These are phyloP conservation scores for Peltaster fructicola DNA, from an alignment of 2,329 filamentous ascomycete genomes.

Conservation along the genomic window DNA sequence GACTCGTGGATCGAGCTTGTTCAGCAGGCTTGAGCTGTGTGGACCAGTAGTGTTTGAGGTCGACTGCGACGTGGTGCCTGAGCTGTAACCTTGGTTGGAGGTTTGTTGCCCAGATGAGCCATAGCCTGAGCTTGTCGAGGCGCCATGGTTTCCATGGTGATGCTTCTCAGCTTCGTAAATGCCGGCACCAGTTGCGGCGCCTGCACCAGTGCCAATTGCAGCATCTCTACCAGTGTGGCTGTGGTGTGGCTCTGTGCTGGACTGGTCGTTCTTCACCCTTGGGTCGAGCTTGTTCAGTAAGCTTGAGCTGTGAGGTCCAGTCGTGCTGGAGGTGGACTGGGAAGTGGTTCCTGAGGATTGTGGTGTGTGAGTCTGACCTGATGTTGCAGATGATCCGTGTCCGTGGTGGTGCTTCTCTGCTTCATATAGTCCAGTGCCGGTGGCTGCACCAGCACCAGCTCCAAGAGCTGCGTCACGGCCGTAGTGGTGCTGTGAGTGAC, in stretches of 20 bases:
- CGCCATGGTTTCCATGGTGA: background rate
- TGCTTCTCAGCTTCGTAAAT: slow-evolving; percentile 15
- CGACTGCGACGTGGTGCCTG: no score
- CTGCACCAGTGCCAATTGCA: slow-evolving; percentile 15
- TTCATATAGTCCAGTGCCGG: slow-evolving; percentile 7
- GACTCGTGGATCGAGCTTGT: no score
- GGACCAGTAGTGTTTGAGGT: no score
- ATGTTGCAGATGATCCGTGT: background rate
- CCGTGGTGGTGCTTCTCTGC: slow-evolving; percentile 4
- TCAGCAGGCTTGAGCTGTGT: no score
- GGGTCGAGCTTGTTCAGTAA: slow-evolving; percentile 2
- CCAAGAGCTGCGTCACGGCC: slow-evolving; percentile 18
- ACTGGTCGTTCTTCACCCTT: slow-evolving; percentile 1
- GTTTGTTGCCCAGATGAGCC: no score
- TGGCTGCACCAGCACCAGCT: slow-evolving; percentile 17
- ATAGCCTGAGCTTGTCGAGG: no score
- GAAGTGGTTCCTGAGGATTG: no score
- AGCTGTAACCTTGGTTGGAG: no score
- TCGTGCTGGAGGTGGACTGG: no score
- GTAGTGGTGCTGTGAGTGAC: slow-evolving; percentile 11
- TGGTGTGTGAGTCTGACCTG: no score
- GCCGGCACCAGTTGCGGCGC: slow-evolving; percentile 9
- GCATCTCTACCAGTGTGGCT: slow-evolving; percentile 15
- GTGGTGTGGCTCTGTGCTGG: background rate
- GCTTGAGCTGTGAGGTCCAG: no score